These are phyloP conservation scores for Lachnellula suecica DNA, from an alignment of 2,329 filamentous ascomycete genomes.

Conservation along the genomic window DNA sequence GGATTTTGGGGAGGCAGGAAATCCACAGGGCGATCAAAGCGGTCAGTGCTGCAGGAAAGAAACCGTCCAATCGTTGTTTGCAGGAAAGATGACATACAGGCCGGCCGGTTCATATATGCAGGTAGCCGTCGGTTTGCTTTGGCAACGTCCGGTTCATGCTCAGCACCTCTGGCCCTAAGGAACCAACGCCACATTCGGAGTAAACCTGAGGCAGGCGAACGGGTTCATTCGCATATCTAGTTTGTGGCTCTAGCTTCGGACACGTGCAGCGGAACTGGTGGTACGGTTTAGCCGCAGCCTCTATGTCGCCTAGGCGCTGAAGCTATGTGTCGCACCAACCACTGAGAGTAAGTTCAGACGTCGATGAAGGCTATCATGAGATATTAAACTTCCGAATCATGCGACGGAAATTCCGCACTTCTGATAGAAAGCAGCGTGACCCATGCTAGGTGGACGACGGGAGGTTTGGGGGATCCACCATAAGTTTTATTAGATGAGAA, in stretches of 20 bases:
- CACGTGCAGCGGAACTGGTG: slow-evolving; percentile 17
- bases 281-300: slow-evolving; percentile 12
- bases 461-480: slow-evolving; percentile 10
- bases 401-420: not conserved
- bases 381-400: not conserved
- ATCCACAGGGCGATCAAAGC: slow-evolving; percentile 18
- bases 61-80: slow-evolving; percentile 21
- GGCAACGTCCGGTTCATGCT: slow-evolving; percentile 14
- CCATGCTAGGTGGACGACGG: slow-evolving; percentile 10
- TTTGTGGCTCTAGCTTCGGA: slow-evolving; percentile 10
- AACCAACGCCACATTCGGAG: slow-evolving; percentile 12
- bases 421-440: not conserved
- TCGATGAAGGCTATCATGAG: slow-evolving; percentile 1
- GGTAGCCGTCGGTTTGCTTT: slow-evolving; percentile 20
- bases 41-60: slow-evolving; percentile 14
- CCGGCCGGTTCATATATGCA: slow-evolving; percentile 18
- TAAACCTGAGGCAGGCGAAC: slow-evolving; percentile 21
- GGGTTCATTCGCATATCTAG: slow-evolving; percentile 21
- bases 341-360: slow-evolving; percentile 8
- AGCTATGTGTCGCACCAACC: slow-evolving; percentile 5
- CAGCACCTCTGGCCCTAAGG: slow-evolving; percentile 6
- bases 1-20: slow-evolving; percentile 1
- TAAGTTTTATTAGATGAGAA: slow-evolving; percentile 5
- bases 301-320: slow-evolving; percentile 6
- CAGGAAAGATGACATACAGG: slow-evolving; percentile 13